A percentile compares a stretch with the other conserved stretches of the same genome.
Evolutionary conservation across 2,329 filamentous ascomycete species (phyloP).

Genomic region (Chalaropsis thielavioides): DNA sequence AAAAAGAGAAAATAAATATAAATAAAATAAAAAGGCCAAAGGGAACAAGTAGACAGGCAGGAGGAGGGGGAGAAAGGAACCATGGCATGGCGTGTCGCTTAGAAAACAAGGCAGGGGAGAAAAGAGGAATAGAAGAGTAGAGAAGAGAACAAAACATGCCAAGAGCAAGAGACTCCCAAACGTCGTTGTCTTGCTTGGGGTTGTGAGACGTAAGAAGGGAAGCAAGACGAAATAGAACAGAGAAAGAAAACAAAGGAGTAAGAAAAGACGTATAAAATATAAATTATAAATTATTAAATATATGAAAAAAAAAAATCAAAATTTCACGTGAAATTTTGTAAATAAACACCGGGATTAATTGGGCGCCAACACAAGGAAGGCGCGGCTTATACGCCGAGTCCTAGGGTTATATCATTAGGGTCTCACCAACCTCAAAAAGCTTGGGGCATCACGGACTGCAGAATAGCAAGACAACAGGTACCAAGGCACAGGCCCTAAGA

Average conservation of each 20-base stretch:
- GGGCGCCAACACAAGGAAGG: too few relatives aligned
- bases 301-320: too few relatives aligned
- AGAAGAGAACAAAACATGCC: background rate
- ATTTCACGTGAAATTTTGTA: too few relatives aligned
- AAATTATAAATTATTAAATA: too few relatives aligned
- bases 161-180: background rate
- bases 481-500: background rate
- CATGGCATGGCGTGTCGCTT: slow-evolving; percentile 1
- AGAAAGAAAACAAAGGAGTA: too few relatives aligned
- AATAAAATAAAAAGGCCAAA: background rate
- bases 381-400: too few relatives aligned
- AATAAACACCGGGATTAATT: too few relatives aligned
- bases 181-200: background rate
- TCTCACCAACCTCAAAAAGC: background rate
- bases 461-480: background rate
- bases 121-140: background rate
- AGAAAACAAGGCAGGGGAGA: background rate
- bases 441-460: background rate
- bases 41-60: background rate
- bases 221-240: background rate
- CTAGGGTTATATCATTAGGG: background rate
- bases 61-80: background rate
- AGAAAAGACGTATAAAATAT: too few relatives aligned
- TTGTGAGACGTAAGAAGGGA: background rate
- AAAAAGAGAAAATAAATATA: background rate